Base-by-base conservation (phyloP, 768 basidiomycete species). In the Leucocoprinus sp. region DNA sequence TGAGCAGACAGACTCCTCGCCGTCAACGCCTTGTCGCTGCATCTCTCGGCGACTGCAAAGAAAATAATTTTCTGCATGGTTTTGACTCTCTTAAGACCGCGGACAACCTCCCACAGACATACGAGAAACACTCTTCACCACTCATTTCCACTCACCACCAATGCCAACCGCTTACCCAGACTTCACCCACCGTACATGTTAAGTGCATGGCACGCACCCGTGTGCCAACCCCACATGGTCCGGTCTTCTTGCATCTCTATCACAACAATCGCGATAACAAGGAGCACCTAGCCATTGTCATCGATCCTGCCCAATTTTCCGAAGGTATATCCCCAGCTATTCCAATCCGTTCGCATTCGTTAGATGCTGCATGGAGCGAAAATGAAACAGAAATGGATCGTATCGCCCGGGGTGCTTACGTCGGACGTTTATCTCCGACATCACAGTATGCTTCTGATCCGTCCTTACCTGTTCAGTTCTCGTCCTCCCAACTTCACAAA, bases 201-300 rank as follows among this genome's bases (percentile, higher is more conserved):
- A 83, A 80, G 61, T 99, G 96, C 63, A 90, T 95, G 81, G 96
- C 92, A 9, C 86, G 96, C 46, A 97, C 96, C 3, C 85, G 96
- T 46, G 89, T 98, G 60, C 96, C 96, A 33, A 99, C 96, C 0
- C 89, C 90, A 0, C 90, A 98, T 55, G 95, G 93, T 4, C 82
- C 88, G 9, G 80, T 84, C 14, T 97, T 97, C 66, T 73, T 98
- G 8, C 92, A 98, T 57, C 67, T 98, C 43, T 98, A 98, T 67
- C 90, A 92, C 63, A 98, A 96, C 61, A 87, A 83, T 55, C 78
- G 74, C 43, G 96, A 98, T 66, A 69, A 60, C 60, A 98, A 98
- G 63, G 96, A 99, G 58, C 96, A 99, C 60, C 76, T 99, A 14
- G 95, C 95, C 0, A 79, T 99, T 49, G 93, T 99, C 50, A 75